phyloP scores from a whole-genome alignment of 2,329 filamentous ascomycete species.

The Aaosphaeria arxii region DNA sequence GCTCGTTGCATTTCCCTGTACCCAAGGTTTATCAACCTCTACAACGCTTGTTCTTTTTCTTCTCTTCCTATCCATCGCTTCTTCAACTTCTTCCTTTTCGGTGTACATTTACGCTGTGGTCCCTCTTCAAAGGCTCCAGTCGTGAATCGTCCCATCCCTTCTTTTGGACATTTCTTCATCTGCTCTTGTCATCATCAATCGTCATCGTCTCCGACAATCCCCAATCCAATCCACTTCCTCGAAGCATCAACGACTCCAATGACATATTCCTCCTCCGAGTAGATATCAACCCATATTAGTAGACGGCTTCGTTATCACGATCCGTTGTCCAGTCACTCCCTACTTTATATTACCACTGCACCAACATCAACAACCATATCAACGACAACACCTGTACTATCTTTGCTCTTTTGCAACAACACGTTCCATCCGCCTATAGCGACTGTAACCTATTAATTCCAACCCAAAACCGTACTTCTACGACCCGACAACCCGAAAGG shows the following conservation, averaged over 20 bases:
- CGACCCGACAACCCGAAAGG: constrained; percentile 5
- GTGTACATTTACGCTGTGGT: constrained; percentile 30
- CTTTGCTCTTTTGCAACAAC: constrained; percentile 3
- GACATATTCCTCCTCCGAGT: constrained; percentile 26
- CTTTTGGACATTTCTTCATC: constrained; percentile 28
- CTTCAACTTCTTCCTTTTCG: constrained; percentile 37
- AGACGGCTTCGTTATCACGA: constrained; percentile 39
- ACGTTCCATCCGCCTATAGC: constrained; percentile 12
- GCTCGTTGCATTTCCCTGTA: constrained; percentile 35
- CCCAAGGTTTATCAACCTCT: constrained; percentile 43
- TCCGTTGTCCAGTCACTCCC: constrained; percentile 42
- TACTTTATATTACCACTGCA: constrained; percentile 3
- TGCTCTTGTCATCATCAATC: constrained; percentile 10
- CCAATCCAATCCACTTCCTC: not conserved
- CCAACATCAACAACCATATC: constrained; percentile 6
- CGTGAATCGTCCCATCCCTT: constrained; percentile 38
- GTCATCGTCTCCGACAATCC: constrained; percentile 7
- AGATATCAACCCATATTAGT: constrained; percentile 31
- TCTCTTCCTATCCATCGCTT: constrained; percentile 29
- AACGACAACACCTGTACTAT: constrained; percentile 9
- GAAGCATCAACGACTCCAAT: constrained; percentile 23
- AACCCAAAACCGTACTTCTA: constrained; percentile 1
- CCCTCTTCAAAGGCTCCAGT: constrained; percentile 16
- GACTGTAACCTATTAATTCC: constrained; percentile 23
- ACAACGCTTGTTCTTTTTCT: constrained; percentile 36